These are phyloP conservation scores for Silene conica DNA, from an alignment of 148 eudicot species.

Conservation along the genomic window DNA sequence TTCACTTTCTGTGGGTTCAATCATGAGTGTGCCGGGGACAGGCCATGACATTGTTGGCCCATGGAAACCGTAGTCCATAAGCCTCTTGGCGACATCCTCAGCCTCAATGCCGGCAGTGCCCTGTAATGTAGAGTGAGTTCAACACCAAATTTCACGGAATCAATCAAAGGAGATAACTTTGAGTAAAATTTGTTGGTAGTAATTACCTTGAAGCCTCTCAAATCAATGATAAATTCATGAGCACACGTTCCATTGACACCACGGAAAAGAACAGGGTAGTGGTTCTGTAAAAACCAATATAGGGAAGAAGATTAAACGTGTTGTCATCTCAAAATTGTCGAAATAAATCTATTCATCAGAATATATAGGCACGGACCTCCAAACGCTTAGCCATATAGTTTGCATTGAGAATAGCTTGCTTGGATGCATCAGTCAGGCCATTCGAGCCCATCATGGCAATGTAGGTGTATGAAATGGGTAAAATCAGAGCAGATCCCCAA, in stretches of 20 bases:
- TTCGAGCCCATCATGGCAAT: conserved; percentile 99
- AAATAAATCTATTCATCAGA: not conserved
- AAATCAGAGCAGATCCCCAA: conserved; percentile 95
- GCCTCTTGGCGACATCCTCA: conserved; percentile 97
- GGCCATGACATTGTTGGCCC: conserved; percentile 99
- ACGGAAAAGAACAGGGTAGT: conserved; percentile 92
- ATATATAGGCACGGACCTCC: conserved; percentile 53
- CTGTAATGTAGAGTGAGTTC: conserved; percentile 35
- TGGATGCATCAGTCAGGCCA: conserved; percentile 94
- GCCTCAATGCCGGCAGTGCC: conserved; percentile 93
- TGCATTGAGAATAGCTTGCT: conserved; percentile 90
- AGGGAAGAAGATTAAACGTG: not conserved
- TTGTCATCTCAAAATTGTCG: not conserved
- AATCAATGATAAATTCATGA: conserved; percentile 89
- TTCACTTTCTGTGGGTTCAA: conserved; percentile 99
- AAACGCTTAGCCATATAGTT: conserved; percentile 98
- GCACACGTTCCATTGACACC: conserved; percentile 98
- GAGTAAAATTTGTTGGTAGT: not conserved
- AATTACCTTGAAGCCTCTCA: conserved; percentile 86
- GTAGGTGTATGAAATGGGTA: conserved; percentile 94
- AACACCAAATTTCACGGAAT: conserved; percentile 14
- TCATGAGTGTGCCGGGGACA: conserved; percentile 98
- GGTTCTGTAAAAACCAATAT: conserved; percentile 42
- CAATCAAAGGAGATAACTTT: not conserved
- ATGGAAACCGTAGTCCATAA: conserved; percentile 96